Conservation (phyloP, 148 eudicot genomes). For the Vaccinium darrowii region DNA sequence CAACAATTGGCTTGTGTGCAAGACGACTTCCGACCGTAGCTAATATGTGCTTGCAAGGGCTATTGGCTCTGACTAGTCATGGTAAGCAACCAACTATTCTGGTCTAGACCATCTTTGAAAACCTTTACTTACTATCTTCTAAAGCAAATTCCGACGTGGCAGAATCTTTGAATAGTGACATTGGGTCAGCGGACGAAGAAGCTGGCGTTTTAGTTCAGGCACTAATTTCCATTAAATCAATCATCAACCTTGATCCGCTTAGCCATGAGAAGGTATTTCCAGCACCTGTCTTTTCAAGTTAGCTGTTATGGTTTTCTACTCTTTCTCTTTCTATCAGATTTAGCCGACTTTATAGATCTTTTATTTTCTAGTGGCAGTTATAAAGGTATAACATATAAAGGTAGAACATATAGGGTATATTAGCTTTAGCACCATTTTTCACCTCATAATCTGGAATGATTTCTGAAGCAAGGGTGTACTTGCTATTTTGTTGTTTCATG, state of each 20-base stretch:
- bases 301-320: neutral
- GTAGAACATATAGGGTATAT: neutral
- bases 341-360: neutral
- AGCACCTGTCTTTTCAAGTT: conserved; percentile 8
- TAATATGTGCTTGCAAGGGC: conserved; percentile 70
- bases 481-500: neutral
- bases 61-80: conserved; percentile 56
- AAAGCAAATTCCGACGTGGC: conserved; percentile 23
- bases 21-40: conserved; percentile 63
- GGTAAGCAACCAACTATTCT: conserved; percentile 41
- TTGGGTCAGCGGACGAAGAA: conserved; percentile 53
- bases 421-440: neutral
- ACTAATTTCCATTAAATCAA: conserved; percentile 68
- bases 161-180: conserved; percentile 45
- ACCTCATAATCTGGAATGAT: neutral
- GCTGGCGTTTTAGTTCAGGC: conserved; percentile 76
- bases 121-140: conserved; percentile 10
- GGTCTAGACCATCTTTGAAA: conserved; percentile 1
- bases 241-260: conserved; percentile 73
- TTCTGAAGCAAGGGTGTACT: neutral
- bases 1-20: conserved; percentile 93
- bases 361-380: neutral
- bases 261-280: conserved; percentile 69
- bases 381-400: neutral
- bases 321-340: neutral